Evolutionary conservation across 352 stramenopile genomes (phyloP).

Genomic region (Phytophthora niederhauseri): DNA sequence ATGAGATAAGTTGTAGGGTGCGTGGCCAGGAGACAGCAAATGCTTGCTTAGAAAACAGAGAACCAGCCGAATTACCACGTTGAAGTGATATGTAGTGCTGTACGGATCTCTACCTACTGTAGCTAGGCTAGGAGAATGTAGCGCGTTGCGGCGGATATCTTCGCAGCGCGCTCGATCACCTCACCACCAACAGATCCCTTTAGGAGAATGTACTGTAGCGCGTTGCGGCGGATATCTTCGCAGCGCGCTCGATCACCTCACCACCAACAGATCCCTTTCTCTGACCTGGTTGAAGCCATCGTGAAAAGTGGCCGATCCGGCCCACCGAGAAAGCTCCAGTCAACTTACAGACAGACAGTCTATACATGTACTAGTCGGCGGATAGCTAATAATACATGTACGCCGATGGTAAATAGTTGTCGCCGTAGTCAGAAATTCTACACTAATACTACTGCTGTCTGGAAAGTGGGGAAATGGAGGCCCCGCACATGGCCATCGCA

Average conservation of each 20-base stretch:
- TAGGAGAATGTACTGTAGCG: too few relatives aligned
- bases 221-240: too few relatives aligned
- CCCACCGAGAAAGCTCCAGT: conserved; percentile 2
- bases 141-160: too few relatives aligned
- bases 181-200: neutral
- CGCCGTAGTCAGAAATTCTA: neutral
- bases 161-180: neutral
- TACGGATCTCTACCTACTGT: too few relatives aligned
- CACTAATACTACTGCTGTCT: neutral
- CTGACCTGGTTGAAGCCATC: neutral
- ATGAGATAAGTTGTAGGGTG: neutral
- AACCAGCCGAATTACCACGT: neutral
- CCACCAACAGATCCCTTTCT: neutral
- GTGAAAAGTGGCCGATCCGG: neutral
- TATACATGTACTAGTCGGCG: neutral
- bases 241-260: neutral
- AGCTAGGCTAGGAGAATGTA: too few relatives aligned
- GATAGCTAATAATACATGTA: neutral
- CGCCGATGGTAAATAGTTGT: neutral
- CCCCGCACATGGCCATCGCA: conserved; percentile 32
- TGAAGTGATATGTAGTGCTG: too few relatives aligned
- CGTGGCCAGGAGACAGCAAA: neutral
- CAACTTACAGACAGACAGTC: neutral
- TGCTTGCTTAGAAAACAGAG: neutral
- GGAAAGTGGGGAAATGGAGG: neutral